Conservation (phyloP, 495 filamentous ascomycete genomes). For the Endocarpon pusillum region DNA sequence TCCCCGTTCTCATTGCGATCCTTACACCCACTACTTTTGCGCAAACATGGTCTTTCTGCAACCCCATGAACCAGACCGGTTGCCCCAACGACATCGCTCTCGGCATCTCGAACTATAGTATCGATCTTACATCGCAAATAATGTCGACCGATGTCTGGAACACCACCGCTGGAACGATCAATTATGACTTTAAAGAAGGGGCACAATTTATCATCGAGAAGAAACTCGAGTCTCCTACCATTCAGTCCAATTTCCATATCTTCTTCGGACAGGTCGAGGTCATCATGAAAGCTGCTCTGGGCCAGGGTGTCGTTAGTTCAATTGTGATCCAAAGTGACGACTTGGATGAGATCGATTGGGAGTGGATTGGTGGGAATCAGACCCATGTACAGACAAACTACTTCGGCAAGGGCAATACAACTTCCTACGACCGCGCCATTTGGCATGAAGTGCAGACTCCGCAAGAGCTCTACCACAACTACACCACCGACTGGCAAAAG, state of each 20-base stretch:
- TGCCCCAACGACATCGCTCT: slow-evolving; percentile 52
- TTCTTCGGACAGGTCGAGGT: slow-evolving; percentile 61
- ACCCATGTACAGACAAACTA: slow-evolving; percentile 75
- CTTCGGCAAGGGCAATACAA: slow-evolving; percentile 79
- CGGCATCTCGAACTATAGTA: slow-evolving; percentile 31
- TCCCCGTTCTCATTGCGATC: too few relatives aligned
- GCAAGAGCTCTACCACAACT: slow-evolving; percentile 59
- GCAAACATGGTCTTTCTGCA: slow-evolving; percentile 30
- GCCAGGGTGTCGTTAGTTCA: slow-evolving; percentile 60
- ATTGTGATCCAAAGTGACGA: slow-evolving; percentile 76
- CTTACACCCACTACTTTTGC: slow-evolving; percentile 20
- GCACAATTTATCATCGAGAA: slow-evolving; percentile 57
- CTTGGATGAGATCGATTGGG: slow-evolving; percentile 93
- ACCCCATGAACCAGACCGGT: slow-evolving; percentile 22
- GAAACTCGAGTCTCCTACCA: slow-evolving; percentile 55
- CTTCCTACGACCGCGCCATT: slow-evolving; percentile 57
- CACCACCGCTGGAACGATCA: slow-evolving; percentile 38
- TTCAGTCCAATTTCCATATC: slow-evolving; percentile 58
- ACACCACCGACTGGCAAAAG: slow-evolving; percentile 70
- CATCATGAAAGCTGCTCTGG: slow-evolving; percentile 52
- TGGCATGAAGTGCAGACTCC: slow-evolving; percentile 40
- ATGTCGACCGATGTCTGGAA: slow-evolving; percentile 38
- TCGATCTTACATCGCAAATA: slow-evolving; percentile 48
- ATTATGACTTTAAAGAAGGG: slow-evolving; percentile 33
- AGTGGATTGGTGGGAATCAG: slow-evolving; percentile 45